These are phyloP conservation scores for Nakataea oryzae DNA, from an alignment of 2,329 filamentous ascomycete genomes.

Conservation along the genomic window DNA sequence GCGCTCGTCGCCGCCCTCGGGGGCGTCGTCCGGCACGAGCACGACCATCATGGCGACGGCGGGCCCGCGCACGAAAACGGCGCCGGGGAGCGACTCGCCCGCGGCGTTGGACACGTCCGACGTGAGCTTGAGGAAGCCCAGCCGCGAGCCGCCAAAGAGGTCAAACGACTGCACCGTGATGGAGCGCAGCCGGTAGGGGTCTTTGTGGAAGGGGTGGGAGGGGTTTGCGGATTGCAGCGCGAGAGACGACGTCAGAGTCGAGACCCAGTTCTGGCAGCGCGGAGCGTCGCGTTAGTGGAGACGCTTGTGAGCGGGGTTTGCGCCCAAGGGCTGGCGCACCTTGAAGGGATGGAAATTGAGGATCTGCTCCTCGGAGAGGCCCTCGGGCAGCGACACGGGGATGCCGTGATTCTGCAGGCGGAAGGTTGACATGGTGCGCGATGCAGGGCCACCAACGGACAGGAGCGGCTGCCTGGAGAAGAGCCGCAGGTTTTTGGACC, in stretches of 20 bases:
- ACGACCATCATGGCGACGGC: conserved; percentile 51
- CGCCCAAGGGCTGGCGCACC: no score
- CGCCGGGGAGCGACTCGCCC: conserved; percentile 40
- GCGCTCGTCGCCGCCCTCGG: conserved; percentile 30
- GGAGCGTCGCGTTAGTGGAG: background rate
- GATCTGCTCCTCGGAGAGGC: conserved; percentile 32
- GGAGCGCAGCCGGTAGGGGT: conserved; percentile 40
- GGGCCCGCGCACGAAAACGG: conserved; percentile 47
- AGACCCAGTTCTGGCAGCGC: conserved; percentile 33
- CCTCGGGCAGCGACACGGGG: conserved; percentile 30
- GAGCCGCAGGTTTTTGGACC: background rate
- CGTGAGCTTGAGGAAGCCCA: conserved; percentile 48
- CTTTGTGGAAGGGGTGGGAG: conserved; percentile 39
- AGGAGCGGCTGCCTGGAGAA: background rate
- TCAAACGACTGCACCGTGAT: conserved; percentile 44
- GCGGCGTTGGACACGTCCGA: conserved; percentile 35
- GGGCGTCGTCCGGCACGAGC: conserved; percentile 39
- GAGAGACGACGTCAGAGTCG: conserved; percentile 34
- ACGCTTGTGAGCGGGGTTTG: no score
- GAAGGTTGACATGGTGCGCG: conserved; percentile 27
- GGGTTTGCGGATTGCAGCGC: conserved; percentile 26
- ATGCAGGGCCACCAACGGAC: no score
- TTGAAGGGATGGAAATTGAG: conserved; percentile 38
- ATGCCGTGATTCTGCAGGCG: conserved; percentile 25
- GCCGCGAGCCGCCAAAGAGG: conserved; percentile 30